Evolutionary conservation across 106 monocot species (phyloP).

Genomic region (Dendrobium chrysotoxum): DNA sequence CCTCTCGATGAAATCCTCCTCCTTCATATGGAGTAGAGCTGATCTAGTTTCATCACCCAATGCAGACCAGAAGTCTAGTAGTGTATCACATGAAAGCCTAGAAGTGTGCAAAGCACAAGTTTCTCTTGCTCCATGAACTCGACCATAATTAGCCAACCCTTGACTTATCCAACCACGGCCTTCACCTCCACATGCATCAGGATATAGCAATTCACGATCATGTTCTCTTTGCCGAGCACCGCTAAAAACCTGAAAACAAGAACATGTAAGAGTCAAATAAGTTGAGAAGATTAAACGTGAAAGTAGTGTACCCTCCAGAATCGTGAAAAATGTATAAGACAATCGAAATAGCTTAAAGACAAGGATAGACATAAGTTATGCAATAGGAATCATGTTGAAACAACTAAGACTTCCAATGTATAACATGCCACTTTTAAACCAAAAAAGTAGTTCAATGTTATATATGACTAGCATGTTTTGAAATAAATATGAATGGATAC

Average conservation of each 20-base stretch:
- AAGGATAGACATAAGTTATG: neutral
- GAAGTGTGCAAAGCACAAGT: slow-evolving; percentile 96
- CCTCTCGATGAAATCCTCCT: slow-evolving; percentile 96
- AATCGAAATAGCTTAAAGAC: neutral
- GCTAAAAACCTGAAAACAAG: slow-evolving; percentile 64
- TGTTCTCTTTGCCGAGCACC: slow-evolving; percentile 79
- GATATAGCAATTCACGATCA: slow-evolving; percentile 86
- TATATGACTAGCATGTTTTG: neutral
- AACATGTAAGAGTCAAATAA: neutral
- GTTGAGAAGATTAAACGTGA: neutral
- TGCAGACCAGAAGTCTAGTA: slow-evolving; percentile 84
- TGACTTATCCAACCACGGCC: slow-evolving; percentile 99
- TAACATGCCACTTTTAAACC: neutral
- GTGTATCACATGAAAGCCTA: slow-evolving; percentile 83
- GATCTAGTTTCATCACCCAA: slow-evolving; percentile 74
- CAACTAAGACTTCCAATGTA: neutral
- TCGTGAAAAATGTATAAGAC: neutral
- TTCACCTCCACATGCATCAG: slow-evolving; percentile 97
- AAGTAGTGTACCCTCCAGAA: neutral
- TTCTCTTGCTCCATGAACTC: slow-evolving; percentile 80
- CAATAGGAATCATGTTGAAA: neutral
- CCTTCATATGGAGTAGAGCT: slow-evolving; percentile 85
- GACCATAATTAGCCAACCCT: slow-evolving; percentile 67
- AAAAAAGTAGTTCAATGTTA: neutral
- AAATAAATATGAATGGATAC: neutral